Evolutionary conservation across 78 protist genomes (phyloP), one percentile per base, ranked within the genome.

Genomic region (Speleostelium caveatum): DNA sequence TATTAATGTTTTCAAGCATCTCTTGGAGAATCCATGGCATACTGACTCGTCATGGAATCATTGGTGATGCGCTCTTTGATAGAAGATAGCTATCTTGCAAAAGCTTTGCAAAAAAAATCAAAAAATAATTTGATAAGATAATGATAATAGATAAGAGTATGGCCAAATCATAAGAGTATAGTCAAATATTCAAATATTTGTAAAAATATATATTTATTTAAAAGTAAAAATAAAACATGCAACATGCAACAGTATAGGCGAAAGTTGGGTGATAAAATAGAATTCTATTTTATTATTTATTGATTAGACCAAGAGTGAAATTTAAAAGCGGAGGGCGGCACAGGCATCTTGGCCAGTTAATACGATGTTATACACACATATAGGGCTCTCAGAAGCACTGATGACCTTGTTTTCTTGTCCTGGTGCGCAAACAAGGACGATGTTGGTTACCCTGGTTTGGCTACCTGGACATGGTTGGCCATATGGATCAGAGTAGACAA

Each of bases 21-120:
- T 68, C 78, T 30, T 61, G 62, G 14, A 87, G 69, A 67, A 87
- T 74, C 4, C 76, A 42, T 22, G 87, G 55, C 86, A 75, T 75
- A 16, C 72, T 35, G 8, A 80, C n/a, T n/a, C n/a, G 58, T 24
- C 77, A 53, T 28, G 69, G 56, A n/a, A 60, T 8, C 30, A 53
- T 56, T 41, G 72, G 56, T 60, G n/a, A 36, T n/a, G n/a, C n/a
- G n/a, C n/a, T n/a, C n/a, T n/a, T n/a, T n/a, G 67, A 30, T 6
- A 68, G 51, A 36, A 42, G 89, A 39, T 80, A 80, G 35, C 26
- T 39, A 1, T 53, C 22, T 24, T 51, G 19, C 49, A n/a, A n/a
- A n/a, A n/a, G n/a, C n/a, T n/a, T n/a, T n/a, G n/a, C n/a, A n/a
- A n/a, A n/a, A n/a, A n/a, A n/a, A n/a, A n/a, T n/a, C n/a, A n/a